A percentile compares a stretch with the other conserved stretches of the same genome.
These are phyloP conservation scores for Fusarium phyllophilum DNA, from an alignment of 2,329 filamentous ascomycete species.

Conservation along the genomic window DNA sequence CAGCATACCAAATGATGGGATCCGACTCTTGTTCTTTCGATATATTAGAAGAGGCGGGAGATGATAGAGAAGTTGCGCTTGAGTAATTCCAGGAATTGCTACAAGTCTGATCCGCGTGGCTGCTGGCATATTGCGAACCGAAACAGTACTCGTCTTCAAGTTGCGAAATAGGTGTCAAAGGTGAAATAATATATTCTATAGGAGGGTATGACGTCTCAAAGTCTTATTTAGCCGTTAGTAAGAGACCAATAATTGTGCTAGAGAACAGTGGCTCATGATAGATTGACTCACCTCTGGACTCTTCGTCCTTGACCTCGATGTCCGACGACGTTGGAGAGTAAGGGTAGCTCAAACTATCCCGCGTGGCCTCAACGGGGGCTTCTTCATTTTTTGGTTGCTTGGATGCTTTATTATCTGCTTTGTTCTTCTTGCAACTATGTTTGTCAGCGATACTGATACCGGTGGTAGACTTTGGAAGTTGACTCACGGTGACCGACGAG, in stretches of 20 bases:
- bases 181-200: not conserved
- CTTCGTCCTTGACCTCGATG: not conserved
- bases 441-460: no score
- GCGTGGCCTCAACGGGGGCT: not conserved
- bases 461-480: rapidly evolving
- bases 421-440: not conserved
- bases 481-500: constrained; percentile 1
- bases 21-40: not conserved
- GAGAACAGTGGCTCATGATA: no score
- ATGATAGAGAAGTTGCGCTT: not conserved
- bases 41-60: not conserved
- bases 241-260: not conserved
- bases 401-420: not conserved
- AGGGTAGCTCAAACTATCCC: not conserved
- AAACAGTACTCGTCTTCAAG: not conserved
- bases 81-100: not conserved
- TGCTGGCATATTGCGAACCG: not conserved
- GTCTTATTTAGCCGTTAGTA: not conserved
- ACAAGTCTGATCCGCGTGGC: not conserved
- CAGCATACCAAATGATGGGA: not conserved
- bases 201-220: not conserved
- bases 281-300: not conserved
- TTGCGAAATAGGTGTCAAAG: not conserved
- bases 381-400: no score
- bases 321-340: not conserved